Evolutionary conservation across 805 yeast species (phyloP).

Genomic region (Candida corydali): DNA sequence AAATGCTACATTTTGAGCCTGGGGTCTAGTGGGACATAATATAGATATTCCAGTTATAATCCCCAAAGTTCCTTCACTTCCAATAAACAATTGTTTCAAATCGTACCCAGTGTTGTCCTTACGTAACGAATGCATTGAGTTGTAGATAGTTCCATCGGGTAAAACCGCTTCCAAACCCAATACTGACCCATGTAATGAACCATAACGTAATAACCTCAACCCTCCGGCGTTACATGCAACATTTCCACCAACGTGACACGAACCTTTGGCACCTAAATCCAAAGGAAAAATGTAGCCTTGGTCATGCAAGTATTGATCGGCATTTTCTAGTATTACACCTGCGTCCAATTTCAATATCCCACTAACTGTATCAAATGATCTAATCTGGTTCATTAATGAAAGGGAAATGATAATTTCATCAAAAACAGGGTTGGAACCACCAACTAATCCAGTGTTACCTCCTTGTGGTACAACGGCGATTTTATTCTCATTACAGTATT

Average conservation of each 20-base stretch:
- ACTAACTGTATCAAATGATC: slow-evolving; percentile 75
- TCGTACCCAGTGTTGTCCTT: slow-evolving; percentile 97
- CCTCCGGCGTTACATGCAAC: slow-evolving; percentile 98
- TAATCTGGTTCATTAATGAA: slow-evolving; percentile 66
- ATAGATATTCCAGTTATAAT: slow-evolving; percentile 86
- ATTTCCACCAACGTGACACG: slow-evolving; percentile 93
- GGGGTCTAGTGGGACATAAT: slow-evolving; percentile 85
- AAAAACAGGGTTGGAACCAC: slow-evolving; percentile 89
- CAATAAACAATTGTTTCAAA: slow-evolving; percentile 86
- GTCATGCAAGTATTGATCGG: slow-evolving; percentile 73
- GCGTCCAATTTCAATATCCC: slow-evolving; percentile 90
- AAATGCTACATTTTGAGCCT: slow-evolving; percentile 81
- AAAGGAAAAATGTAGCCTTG: slow-evolving; percentile 89
- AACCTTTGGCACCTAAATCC: slow-evolving; percentile 94
- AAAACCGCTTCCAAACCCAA: slow-evolving; percentile 90
- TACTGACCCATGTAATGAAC: slow-evolving; percentile 89
- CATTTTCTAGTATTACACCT: slow-evolving; percentile 82
- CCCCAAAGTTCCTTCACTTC: slow-evolving; percentile 91
- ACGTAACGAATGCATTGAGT: slow-evolving; percentile 79
- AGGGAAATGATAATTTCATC: slow-evolving; percentile 82
- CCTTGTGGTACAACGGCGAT: slow-evolving; percentile 95
- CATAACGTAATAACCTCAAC: slow-evolving; percentile 77
- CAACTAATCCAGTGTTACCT: slow-evolving; percentile 94
- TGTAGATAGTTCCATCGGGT: slow-evolving; percentile 79
- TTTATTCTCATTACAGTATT: slow-evolving; percentile 71